A percentile compares a stretch with the other conserved stretches of the same genome.
phyloP scores from a whole-genome alignment of 1,139 yeast genomes.

The Kazachstania sp. region DNA sequence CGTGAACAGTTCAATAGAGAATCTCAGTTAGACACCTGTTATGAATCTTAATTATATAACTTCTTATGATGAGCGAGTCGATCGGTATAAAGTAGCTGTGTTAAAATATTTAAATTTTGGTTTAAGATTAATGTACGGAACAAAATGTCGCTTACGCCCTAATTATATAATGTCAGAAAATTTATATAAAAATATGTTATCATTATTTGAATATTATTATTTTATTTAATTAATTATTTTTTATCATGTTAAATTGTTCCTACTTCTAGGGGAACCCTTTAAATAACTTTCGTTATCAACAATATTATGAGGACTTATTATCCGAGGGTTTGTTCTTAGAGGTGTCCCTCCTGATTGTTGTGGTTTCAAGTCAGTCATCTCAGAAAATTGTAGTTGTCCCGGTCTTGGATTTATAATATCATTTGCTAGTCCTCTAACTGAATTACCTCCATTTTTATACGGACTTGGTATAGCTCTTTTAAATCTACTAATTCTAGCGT shows the following conservation, averaged over 20 bases:
- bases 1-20: too few relatives aligned
- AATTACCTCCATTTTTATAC: slow-evolving; percentile 11
- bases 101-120: too few relatives aligned
- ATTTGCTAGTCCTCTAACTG: not conserved
- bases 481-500: slow-evolving; percentile 30
- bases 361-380: slow-evolving; percentile 3
- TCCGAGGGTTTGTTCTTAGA: not conserved
- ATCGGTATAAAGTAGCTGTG: too few relatives aligned
- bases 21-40: too few relatives aligned
- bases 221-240: not conserved
- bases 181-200: not conserved
- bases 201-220: not conserved
- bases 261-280: slow-evolving; percentile 8
- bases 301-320: not conserved
- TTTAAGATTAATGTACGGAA: too few relatives aligned
- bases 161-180: too few relatives aligned
- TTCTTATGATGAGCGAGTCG: too few relatives aligned
- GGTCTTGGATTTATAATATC: not conserved
- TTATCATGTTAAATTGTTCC: not conserved
- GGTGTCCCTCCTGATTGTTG: not conserved
- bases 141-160: too few relatives aligned
- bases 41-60: too few relatives aligned
- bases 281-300: not conserved
- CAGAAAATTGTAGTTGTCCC: slow-evolving; percentile 1
- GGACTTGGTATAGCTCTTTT: slow-evolving; percentile 34